Evolutionary conservation across 2,329 filamentous ascomycete genomes (phyloP), one percentile per base, ranked within the genome.

Genomic region (Penicillium sp.): DNA sequence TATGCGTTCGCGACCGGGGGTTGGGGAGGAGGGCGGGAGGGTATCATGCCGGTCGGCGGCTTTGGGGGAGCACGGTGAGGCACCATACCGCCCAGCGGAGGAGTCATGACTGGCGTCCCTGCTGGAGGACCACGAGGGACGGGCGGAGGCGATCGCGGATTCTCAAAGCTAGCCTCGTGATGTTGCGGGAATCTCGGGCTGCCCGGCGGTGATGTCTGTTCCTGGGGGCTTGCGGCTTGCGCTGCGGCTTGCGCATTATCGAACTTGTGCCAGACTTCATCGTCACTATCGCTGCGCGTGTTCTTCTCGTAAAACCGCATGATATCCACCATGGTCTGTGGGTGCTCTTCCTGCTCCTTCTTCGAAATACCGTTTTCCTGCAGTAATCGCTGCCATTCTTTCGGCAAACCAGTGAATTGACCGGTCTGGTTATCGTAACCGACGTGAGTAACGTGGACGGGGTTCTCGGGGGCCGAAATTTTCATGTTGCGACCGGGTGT

Each of bases 261-360:
- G 69, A 99, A 96, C 71, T 99, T 99, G 71, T 97, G 91, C 77
- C 93, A 89, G 49, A 93, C 86, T 62, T 88, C 87, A 64, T 95
- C 89, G 66, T 96, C 89, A 54, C 84, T 82, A 51, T 82, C 83
- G 61, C 79, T 81, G 61, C 92, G 89, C 22, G 88, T 87, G 57
- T 89, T 95, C 74, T 95, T 92, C 70, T 96, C 95, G 78, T 95
- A 97, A 69, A 97, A 97, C 52, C 87, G 88, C 72, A 99, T 86
- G 63, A 99, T 93, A 69, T 97, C 88, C 66, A 95, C 86, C 74
- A 96, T 90, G 51, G 92, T 91, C 71, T 97, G 90, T 2, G 93
- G 93, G 65, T 97, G 90, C 71, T 95, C 88, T 69, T 92, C 88
- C 71, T 95, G 88, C 69, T 97, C 93, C 73, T 93, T 91, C 74